Base-by-base conservation (phyloP, 1,284 basidiomycete species). In the Irpex sp. region DNA sequence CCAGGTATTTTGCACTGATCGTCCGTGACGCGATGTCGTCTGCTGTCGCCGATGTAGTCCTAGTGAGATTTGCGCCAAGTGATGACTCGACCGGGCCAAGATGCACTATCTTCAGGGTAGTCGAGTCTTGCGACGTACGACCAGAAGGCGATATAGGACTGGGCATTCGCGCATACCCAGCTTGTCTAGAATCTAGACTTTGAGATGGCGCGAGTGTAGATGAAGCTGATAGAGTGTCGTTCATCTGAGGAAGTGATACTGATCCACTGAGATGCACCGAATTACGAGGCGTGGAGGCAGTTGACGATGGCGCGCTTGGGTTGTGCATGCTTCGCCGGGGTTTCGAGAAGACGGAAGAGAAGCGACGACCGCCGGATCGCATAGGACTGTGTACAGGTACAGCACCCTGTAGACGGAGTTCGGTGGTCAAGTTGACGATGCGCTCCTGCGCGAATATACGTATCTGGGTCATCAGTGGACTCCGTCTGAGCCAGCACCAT, bases 381-480 rank as follows among this genome's bases (percentile, higher is more conserved):
- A 67, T 49, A 56, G 59, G 63, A 52, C 75, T 71, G 72, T 62
- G 77, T 74, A 65, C 15, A 67, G 66, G 54, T 51, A 63, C 63
- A 34, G 47, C 44, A 48, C 62, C 61, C 31, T 67, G 55, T 6
- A 49, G 38, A 6, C 75, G 77, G 5, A 88, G 76, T 51, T 84
- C 79, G 51, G 80, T 75, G 65, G 86, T 79, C 3, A 91, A 73
- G 8, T 76, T 70, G 0, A 81, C 75, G 1, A 87, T 76, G 67
- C 87, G 88, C 71, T 88, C 86, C 66, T 86, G 84, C 31, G 86
- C 79, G 62, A 87, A 83, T 2, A 85, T 75, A 15, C 87, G 84
- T 72, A 92, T 78, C 64, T 90, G 87, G 11, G 91, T 75, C 60
- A 83, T 76, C 15, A 94, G 78, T 0, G 91, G 89, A 38, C 77